Evolutionary conservation across 352 stramenopile genomes (phyloP), one percentile per base, ranked within the genome.

Genomic region (Phytophthora hibernalis): DNA sequence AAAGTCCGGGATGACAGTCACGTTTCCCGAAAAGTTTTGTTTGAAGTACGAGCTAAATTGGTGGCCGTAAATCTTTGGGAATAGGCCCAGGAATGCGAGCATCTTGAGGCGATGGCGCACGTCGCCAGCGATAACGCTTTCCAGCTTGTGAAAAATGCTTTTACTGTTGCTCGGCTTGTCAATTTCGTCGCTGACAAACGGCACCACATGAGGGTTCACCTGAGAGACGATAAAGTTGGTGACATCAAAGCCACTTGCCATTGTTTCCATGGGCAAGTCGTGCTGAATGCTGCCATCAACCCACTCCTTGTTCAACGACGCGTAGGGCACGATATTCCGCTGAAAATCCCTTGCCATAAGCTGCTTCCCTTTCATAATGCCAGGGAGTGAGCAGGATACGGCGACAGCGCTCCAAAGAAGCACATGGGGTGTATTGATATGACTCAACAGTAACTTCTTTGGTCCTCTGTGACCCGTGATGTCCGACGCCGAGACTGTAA

Each of bases 21-120:
- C 91, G 74, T 99, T 97, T 22, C 96, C 97, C 49, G 97, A 96
- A 72, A 99, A 99, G 64, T 98, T 97, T 79, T 98, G 93, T 47
- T 92, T 88, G 76, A 98, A 79, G 51, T 78, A 90, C 45, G 70
- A 85, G 51, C 79, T 89, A 60, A 85, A 85, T 51, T 89, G 80
- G 70, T 98, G 92, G 4, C 79, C 82, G 55, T 91, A 89, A 51
- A 90, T 88, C 63, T 83, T 86, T 2, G 89, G 79, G 50, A 94
- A 97, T n/a, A 98, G 68, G 0, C 94, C 92, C 4, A 98, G 66
- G 54, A 94, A 87, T 6, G 82, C 79, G n/a, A 92, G 76, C 82
- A 90, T 87, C 66, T 89, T 91, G 20, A 89, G 71, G 4, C 81
- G 75, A 26, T 88, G 81, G 5, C 81, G 77, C 48, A 88, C 70